Conservation (phyloP, 2,329 filamentous ascomycete genomes). For the Pleurostoma richardsiae region DNA sequence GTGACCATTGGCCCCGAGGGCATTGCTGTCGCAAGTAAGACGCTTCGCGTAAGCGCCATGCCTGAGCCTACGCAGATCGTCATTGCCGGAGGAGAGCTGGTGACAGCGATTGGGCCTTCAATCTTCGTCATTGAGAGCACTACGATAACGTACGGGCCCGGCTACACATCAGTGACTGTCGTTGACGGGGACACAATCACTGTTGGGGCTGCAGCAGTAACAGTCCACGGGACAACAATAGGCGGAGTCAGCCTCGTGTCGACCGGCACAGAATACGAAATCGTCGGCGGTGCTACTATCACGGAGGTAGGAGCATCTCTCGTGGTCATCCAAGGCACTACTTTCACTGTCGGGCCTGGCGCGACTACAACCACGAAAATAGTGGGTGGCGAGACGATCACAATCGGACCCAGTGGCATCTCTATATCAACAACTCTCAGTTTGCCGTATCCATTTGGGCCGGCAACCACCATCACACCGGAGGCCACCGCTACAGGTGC, state of each 20-base stretch:
- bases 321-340: constrained; percentile 43
- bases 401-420: constrained; percentile 45
- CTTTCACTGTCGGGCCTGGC: constrained; percentile 45
- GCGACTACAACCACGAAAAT: constrained; percentile 36
- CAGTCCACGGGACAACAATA: constrained; percentile 32
- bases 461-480: constrained; percentile 32
- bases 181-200: constrained; percentile 47
- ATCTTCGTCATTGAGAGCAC: constrained; percentile 34
- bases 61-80: constrained; percentile 35
- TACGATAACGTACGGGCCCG: constrained; percentile 38
- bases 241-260: constrained; percentile 32
- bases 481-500: constrained; percentile 17
- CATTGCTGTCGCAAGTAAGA: constrained; percentile 27
- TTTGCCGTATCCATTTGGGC: constrained; percentile 38
- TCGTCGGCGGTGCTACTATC: constrained; percentile 48
- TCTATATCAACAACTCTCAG: constrained; percentile 36
- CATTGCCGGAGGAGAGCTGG: constrained; percentile 39
- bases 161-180: constrained; percentile 24
- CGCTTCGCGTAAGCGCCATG: constrained; percentile 26
- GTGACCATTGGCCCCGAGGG: constrained; percentile 27
- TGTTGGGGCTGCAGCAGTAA: constrained; percentile 39
- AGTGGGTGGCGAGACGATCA: constrained; percentile 45
- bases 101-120: constrained; percentile 37
- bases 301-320: constrained; percentile 42
- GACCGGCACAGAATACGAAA: constrained; percentile 33